Conservation (phyloP, 768 basidiomycete genomes). For the Suillus weaverae region DNA sequence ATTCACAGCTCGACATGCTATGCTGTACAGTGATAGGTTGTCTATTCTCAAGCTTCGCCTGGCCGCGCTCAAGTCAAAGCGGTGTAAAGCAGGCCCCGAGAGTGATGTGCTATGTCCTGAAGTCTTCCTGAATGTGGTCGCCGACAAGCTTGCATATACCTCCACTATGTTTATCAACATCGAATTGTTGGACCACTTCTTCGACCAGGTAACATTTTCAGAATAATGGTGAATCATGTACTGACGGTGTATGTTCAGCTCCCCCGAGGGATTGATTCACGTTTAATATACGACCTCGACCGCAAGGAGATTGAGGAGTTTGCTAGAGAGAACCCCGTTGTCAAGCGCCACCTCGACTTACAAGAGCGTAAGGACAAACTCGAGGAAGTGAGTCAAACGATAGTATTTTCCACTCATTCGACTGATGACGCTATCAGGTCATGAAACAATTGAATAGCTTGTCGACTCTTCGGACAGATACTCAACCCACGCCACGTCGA, state of each 20-base stretch:
- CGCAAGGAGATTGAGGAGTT: constrained; percentile 87
- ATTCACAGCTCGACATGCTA: constrained; percentile 81
- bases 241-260: constrained; percentile 55
- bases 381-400: constrained; percentile 66
- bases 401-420: constrained; percentile 6
- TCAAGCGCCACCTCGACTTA: constrained; percentile 84
- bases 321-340: constrained; percentile 92
- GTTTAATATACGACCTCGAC: constrained; percentile 91
- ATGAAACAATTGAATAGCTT: constrained; percentile 95
- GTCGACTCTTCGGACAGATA: constrained; percentile 83
- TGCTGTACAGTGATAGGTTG: constrained; percentile 82
- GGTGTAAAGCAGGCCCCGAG: constrained; percentile 85
- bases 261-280: constrained; percentile 95
- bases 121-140: constrained; percentile 93
- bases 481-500: constrained; percentile 69
- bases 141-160: constrained; percentile 94
- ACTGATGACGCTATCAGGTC: constrained; percentile 49
- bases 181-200: constrained; percentile 96
- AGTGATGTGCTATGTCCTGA: constrained; percentile 93
- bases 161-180: constrained; percentile 99
- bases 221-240: background rate
- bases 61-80: constrained; percentile 82
- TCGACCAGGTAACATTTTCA: constrained; percentile 75
- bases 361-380: constrained; percentile 98
- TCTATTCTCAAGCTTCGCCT: constrained; percentile 83